These are phyloP conservation scores for Zancudomyces culisetae DNA, from an alignment of 371 early-diverging fungal species.

Conservation along the genomic window DNA sequence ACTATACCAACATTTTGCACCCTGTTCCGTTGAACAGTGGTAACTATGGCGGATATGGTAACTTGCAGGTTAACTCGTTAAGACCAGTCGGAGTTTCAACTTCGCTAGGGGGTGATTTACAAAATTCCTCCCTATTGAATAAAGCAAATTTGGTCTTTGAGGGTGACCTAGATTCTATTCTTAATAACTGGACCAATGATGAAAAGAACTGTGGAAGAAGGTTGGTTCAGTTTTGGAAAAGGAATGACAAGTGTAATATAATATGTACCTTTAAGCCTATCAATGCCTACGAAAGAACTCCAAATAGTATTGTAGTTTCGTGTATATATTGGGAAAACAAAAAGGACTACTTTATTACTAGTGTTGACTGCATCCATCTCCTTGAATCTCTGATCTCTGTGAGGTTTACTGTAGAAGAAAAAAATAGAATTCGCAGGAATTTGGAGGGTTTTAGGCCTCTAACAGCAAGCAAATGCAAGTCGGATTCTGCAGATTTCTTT, in stretches of 20 bases:
- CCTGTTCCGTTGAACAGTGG: not conserved
- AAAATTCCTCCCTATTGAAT: conserved; percentile 38
- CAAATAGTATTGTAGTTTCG: conserved; percentile 46
- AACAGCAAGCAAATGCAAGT: conserved; percentile 54
- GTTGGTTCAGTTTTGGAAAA: conserved; percentile 51
- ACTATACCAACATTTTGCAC: not conserved
- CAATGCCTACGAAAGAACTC: conserved; percentile 29
- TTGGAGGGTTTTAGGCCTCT: conserved; percentile 62
- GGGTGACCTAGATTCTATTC: conserved; percentile 29
- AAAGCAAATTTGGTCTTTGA: conserved; percentile 45
- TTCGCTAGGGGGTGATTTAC: not conserved
- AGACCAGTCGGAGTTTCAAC: not conserved
- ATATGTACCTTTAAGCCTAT: conserved; percentile 38
- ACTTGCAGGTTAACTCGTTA: not conserved
- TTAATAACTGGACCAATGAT: conserved; percentile 37
- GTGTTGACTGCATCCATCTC: conserved; percentile 58
- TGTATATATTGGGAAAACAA: conserved; percentile 65
- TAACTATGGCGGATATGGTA: not conserved
- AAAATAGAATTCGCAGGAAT: conserved; percentile 67
- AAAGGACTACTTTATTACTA: conserved; percentile 55
- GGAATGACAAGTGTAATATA: conserved; percentile 37
- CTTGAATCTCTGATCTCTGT: conserved; percentile 54
- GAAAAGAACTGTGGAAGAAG: conserved; percentile 45
- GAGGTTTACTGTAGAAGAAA: conserved; percentile 61
- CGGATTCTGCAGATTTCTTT: conserved; percentile 54